These are phyloP conservation scores for Xylaria sp. DNA, from an alignment of 2,329 filamentous ascomycete species.

Conservation along the genomic window DNA sequence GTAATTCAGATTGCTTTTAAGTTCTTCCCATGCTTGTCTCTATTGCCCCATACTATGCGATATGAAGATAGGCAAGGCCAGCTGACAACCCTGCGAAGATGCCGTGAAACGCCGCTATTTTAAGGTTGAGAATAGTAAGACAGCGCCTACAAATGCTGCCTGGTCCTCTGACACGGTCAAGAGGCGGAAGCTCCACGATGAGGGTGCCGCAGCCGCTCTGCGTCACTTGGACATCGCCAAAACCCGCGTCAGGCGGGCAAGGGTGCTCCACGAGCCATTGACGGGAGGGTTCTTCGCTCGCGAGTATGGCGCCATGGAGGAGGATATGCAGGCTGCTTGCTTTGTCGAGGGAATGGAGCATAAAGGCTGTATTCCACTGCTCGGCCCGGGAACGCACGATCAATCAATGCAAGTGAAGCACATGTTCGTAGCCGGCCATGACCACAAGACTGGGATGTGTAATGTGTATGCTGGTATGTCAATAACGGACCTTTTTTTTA, in stretches of 20 bases:
- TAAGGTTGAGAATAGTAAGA: constrained; percentile 69
- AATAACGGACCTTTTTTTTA: background rate
- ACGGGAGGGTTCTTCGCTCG: constrained; percentile 51
- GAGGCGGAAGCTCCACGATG: constrained; percentile 61
- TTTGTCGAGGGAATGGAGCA: constrained; percentile 55
- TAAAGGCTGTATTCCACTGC: constrained; percentile 56
- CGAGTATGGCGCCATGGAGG: constrained; percentile 48
- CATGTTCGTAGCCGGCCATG: constrained; percentile 56
- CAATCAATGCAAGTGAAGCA: constrained; percentile 49
- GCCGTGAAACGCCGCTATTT: constrained; percentile 73
- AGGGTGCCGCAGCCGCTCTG: constrained; percentile 48
- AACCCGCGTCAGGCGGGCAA: constrained; percentile 55
- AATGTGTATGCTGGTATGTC: constrained; percentile 59
- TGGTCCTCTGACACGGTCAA: constrained; percentile 71
- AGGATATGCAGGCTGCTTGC: constrained; percentile 49
- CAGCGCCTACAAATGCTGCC: constrained; percentile 60
- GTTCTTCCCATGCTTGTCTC: too few relatives aligned
- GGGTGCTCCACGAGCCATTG: constrained; percentile 47
- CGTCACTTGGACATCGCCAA: constrained; percentile 50
- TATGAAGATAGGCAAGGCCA: background rate
- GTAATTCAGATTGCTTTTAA: constrained; percentile 4
- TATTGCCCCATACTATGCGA: background rate
- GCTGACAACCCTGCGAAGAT: constrained; percentile 50
- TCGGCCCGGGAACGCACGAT: background rate
- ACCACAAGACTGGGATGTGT: constrained; percentile 55